Evolutionary conservation across 2,329 filamentous ascomycete species (phyloP).

Genomic region (Talaromyces atroroseus): DNA sequence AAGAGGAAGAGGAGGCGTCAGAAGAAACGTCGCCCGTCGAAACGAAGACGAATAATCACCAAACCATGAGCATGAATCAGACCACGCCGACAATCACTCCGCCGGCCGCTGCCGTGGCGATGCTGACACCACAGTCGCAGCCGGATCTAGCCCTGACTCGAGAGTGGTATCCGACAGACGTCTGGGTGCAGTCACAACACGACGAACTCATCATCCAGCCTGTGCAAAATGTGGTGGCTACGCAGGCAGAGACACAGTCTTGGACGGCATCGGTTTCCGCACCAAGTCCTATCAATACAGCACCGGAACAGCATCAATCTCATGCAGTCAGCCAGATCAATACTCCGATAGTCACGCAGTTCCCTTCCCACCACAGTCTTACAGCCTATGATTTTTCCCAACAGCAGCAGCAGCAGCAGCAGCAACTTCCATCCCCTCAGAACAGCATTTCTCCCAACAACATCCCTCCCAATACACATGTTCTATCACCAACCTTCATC

Average conservation of each 20-base stretch:
- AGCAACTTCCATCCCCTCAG: background rate
- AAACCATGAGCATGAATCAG: background rate
- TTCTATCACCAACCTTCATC: conserved; percentile 8
- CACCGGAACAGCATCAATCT: conserved; percentile 4
- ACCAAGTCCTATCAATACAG: background rate
- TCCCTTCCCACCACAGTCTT: conserved; percentile 18
- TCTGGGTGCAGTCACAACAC: conserved; percentile 11
- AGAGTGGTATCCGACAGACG: conserved; percentile 10
- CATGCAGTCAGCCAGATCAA: conserved; percentile 14
- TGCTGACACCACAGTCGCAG: conserved; percentile 8
- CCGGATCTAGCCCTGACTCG: conserved; percentile 1
- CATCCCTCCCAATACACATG: conserved; percentile 5
- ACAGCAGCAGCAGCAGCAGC: conserved; percentile 19
- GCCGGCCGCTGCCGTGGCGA: background rate
- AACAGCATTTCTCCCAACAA: background rate
- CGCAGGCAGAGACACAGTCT: conserved; percentile 5
- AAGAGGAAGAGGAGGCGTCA: conserved; percentile 19
- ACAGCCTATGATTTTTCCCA: conserved; percentile 24
- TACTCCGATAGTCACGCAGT: conserved; percentile 17
- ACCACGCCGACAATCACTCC: background rate
- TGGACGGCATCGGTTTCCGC: conserved; percentile 7
- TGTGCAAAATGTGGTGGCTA: background rate
- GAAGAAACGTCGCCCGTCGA: conserved; percentile 11
- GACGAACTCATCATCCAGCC: background rate
- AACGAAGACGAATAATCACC: too few relatives aligned